Evolutionary conservation across 805 yeast genomes (phyloP).

Genomic region (Komagataella mondaviorum): DNA sequence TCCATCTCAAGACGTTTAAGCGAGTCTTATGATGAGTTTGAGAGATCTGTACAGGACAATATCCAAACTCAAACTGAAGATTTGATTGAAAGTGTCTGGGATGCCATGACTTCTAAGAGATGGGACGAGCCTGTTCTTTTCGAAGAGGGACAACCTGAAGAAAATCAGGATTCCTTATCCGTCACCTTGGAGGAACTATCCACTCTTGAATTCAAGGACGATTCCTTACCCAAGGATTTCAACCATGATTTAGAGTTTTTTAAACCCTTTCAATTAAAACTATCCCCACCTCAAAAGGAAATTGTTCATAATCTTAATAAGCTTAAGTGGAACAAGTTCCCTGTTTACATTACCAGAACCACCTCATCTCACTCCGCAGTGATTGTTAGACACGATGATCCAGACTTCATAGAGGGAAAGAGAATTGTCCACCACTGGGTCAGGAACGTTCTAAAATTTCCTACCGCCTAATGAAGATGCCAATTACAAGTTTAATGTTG

Average conservation of each 20-base stretch:
- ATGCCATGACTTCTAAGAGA: slow-evolving; percentile 29
- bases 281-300: slow-evolving; percentile 28
- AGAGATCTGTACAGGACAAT: slow-evolving; percentile 22
- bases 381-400: slow-evolving; percentile 47
- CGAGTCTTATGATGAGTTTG: slow-evolving; percentile 14
- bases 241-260: slow-evolving; percentile 3
- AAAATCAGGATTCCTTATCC: slow-evolving; percentile 1
- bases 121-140: slow-evolving; percentile 1
- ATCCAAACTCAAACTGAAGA: slow-evolving; percentile 50
- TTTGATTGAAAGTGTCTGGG: slow-evolving; percentile 50
- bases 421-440: slow-evolving; percentile 54
- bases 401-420: slow-evolving; percentile 56
- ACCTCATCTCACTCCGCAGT: slow-evolving; percentile 72
- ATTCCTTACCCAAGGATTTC: slow-evolving; percentile 2
- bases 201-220: slow-evolving; percentile 1
- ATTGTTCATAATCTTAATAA: slow-evolving; percentile 46
- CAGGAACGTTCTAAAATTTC: slow-evolving; percentile 21
- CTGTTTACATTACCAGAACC: slow-evolving; percentile 54
- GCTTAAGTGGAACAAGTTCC: slow-evolving; percentile 56
- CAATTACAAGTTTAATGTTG: not conserved
- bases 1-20: slow-evolving; percentile 11
- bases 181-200: slow-evolving; percentile 7
- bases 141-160: not conserved
- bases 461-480: not conserved
- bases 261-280: slow-evolving; percentile 18